Conservation (phyloP, 352 stramenopile genomes). For the Phytophthora nicotianae region DNA sequence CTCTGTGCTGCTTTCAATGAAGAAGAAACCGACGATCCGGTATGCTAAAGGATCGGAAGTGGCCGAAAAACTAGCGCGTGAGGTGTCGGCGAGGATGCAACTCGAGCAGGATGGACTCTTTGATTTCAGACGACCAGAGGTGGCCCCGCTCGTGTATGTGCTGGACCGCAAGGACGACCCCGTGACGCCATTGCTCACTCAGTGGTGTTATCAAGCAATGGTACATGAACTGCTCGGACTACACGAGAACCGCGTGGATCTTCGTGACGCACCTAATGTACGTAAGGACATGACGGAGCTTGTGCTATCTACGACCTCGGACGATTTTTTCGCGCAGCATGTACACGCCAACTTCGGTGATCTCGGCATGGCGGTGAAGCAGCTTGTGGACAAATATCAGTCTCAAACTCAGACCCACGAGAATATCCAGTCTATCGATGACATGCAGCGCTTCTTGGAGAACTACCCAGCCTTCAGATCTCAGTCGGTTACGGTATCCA, state of each 20-base stretch:
- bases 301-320: conserved; percentile 94
- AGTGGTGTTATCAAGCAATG: conserved; percentile 99
- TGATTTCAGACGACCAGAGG: conserved; percentile 93
- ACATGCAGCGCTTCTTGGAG: conserved; percentile 99
- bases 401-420: conserved; percentile 84
- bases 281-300: conserved; percentile 98
- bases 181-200: conserved; percentile 97
- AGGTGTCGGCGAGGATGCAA: conserved; percentile 95
- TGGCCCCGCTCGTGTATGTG: conserved; percentile 91
- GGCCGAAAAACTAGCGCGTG: conserved; percentile 93
- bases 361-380: conserved; percentile 95
- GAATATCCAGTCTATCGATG: conserved; percentile 92
- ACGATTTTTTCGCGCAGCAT: conserved; percentile 97
- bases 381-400: conserved; percentile 93
- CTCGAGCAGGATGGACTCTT: conserved; percentile 96
- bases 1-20: conserved; percentile 94
- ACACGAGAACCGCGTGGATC: conserved; percentile 97
- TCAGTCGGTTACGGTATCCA: conserved; percentile 96
- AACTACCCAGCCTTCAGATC: conserved; percentile 97
- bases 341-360: conserved; percentile 99
- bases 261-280: conserved; percentile 94
- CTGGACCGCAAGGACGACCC: conserved; percentile 98
- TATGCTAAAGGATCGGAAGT: conserved; percentile 94
- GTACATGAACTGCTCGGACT: conserved; percentile 99
- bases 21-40: conserved; percentile 96